Evolutionary conservation across 805 yeast genomes (phyloP).

Genomic region (Schizosaccharomyces pombe): ASM294v3 CU329670.1:4005001-4005500

Average conservation of each 20-base stretch:
- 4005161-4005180: constrained; percentile 30
- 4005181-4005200: background rate
- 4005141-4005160: constrained; percentile 26
- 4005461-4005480: constrained; percentile 18
- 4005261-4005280: constrained; percentile 9
- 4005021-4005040: constrained; percentile 25
- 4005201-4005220: constrained; percentile 45
- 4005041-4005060: constrained; percentile 38
- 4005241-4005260: constrained; percentile 21
- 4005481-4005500: constrained; percentile 15
- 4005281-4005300: constrained; percentile 17
- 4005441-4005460: constrained; percentile 20
- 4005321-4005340: constrained; percentile 12
- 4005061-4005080: background rate
- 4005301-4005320: background rate
- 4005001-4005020: constrained; percentile 44
- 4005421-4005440: constrained; percentile 65
- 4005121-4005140: background rate
- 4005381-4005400: constrained; percentile 78
- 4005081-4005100: background rate
- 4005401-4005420: constrained; percentile 81
- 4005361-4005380: constrained; percentile 78
- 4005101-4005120: background rate
- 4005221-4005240: constrained; percentile 93
- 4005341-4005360: constrained; percentile 69